Conservation (phyloP, 768 basidiomycete species). For the Termitomyces sp. region DNA sequence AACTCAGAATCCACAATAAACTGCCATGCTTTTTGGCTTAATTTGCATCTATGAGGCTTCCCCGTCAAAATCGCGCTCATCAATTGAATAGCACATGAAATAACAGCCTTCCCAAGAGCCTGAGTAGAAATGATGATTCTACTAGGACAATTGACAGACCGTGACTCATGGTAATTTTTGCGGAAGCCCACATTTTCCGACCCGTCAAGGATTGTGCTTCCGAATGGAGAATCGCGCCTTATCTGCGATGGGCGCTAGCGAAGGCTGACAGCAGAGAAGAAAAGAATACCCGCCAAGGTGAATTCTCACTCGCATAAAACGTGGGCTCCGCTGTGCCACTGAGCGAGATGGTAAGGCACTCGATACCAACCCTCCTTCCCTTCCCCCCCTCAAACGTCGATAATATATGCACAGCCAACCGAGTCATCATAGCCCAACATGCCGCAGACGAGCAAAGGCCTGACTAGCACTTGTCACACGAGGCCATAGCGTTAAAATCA, state of each 20-base stretch:
- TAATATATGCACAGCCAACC: not conserved
- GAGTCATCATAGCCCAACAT: not conserved
- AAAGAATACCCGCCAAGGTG: not conserved
- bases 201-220: not conserved
- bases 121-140: not conserved
- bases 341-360: not conserved
- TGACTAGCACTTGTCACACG: constrained; percentile 17
- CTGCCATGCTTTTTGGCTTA: too few species aligned
- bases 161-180: not conserved
- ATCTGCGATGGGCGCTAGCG: not conserved
- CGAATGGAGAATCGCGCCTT: not conserved
- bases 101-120: not conserved
- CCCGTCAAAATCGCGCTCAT: not conserved
- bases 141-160: not conserved
- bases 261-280: not conserved
- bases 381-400: not conserved
- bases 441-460: constrained; percentile 4
- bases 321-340: not conserved
- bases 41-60: not conserved
- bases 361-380: not conserved
- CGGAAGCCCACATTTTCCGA: not conserved
- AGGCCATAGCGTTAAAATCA: constrained; percentile 12
- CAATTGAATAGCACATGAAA: not conserved
- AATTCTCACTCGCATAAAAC: not conserved
- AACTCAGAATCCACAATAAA: not conserved